Evolutionary conservation across 768 basidiomycete species (phyloP), one percentile per base, ranked within the genome.

Genomic region (Pholiota molesta): DNA sequence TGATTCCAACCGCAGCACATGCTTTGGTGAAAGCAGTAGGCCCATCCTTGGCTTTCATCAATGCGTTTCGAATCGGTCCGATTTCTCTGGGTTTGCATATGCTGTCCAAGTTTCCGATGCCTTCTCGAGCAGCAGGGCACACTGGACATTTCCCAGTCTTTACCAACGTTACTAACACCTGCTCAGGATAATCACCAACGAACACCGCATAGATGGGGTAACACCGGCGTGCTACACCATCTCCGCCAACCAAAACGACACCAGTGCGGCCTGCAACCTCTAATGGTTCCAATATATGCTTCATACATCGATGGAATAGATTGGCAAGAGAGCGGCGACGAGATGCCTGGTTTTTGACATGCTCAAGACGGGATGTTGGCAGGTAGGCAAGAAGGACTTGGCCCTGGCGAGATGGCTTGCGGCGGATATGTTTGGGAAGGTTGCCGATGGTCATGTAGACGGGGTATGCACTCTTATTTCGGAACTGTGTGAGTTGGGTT

Each of bases 1-100:
- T 63, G 11, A 62, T 23, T 6, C 62, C 59, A 19, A 58, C 63
- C 4, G 42, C 37, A 44, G 55, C n/a, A 19, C 62, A 65, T 21
- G 40, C 7, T 44, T 26, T 14, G 31, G 23, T 11, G 28, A 31
- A 55, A 0, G 37, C 57, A 33, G 7, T 9, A 1, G 52, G n/a
- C 0, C 52, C 23, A 1, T 53, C 28, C 17, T 53, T 31, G 28
- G 6, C 5, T 33, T 53, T 19, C 26, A 13, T 1, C 7, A 28
- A 23, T 9, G 26, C 23, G 16, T 3, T n/a, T n/a, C n/a, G n/a
- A n/a, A n/a, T n/a, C n/a, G 19, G 28, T 9, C 3, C 17, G 29
- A 17, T 33, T 1, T 28, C n/a, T 19, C 52, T 7, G 2, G 23
- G n/a, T n/a, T 13, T 8, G 3, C 3, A 14, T 7, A 35, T 29